phyloP scores from a whole-genome alignment of 2,329 filamentous ascomycete genomes.

The Biscogniauxia mediterranea region DNA sequence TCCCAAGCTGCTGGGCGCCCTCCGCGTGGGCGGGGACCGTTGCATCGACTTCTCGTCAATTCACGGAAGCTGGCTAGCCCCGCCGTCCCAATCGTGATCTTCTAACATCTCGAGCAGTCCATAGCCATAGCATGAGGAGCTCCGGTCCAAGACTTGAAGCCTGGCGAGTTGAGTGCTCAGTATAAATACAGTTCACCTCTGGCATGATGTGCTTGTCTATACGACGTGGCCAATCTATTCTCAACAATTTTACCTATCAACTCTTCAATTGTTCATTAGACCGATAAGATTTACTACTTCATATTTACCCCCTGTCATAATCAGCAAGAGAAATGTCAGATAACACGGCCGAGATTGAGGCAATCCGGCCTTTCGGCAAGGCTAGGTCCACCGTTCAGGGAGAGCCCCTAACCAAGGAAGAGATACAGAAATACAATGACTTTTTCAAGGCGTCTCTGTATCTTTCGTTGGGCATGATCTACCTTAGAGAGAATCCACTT shows the following conservation, averaged over 20 bases:
- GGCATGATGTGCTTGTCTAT: not conserved
- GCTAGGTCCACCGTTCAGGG: slow-evolving; percentile 64
- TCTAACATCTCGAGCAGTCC: not conserved
- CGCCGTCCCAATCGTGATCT: not conserved
- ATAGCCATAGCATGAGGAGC: not conserved
- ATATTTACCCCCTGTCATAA: not conserved
- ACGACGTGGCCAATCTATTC: not conserved
- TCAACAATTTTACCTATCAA: not conserved
- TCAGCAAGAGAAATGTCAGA: slow-evolving; percentile 15
- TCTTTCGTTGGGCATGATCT: slow-evolving; percentile 77
- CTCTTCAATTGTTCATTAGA: not conserved
- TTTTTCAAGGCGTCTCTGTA: slow-evolving; percentile 76
- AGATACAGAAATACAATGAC: slow-evolving; percentile 66
- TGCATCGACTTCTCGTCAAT: not conserved
- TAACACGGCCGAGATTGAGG: slow-evolving; percentile 42
- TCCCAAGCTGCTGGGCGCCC: not conserved
- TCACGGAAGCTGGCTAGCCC: not conserved
- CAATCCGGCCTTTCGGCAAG: slow-evolving; percentile 62
- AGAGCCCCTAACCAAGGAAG: slow-evolving; percentile 61
- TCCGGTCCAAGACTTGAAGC: not conserved
- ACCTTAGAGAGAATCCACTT: slow-evolving; percentile 71
- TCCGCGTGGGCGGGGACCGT: not conserved
- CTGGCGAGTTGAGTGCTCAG: not conserved
- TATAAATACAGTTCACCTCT: not conserved
- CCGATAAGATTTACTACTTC: not conserved